Base-by-base conservation (phyloP, 139 green algal genomes). In the Chlamydomonas eustigma region DNA sequence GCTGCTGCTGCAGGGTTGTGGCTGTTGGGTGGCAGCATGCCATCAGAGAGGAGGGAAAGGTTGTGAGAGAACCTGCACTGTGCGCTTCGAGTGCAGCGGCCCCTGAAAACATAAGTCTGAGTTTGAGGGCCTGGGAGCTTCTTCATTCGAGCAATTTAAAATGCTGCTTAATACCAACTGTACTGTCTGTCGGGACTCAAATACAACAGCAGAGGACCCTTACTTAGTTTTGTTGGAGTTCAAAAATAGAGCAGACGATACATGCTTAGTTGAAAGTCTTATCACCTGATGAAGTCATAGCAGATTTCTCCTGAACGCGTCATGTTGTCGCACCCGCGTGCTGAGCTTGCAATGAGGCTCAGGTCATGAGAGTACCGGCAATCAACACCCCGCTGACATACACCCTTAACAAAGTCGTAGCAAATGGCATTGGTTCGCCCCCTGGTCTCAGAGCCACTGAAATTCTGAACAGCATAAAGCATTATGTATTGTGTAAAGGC, bases 381-480 rank as follows among this genome's bases (percentile, higher is more conserved):
- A 2, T 91, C 85, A 3, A 69, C 68, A 4, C 92, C 92, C 1
- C 89, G 83, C 5, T 74, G 71, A 76, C 92, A 97, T 34, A 87
- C 75, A 37, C 89, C 90, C 80, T 95, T 94, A 1, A 94, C 88
- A 81, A 94, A 95, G 77, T 97, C 92, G 76, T 94, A 97, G 87
- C 92, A 97, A 73, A 95, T 94, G 50, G 88, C 88, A 39, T 78
- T 80, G 6, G 78, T 80, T 64, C 78, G 80, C 68, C 76, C 76
- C 68, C 80, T 68, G 24, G 64, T 77, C 18, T 73, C 37, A 44
- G 39, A 39, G 2, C 71, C 71, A 24, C 33, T 68, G 28, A 44
- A 38, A 2, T 69, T 50, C 71, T 38, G 44, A 28, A 18, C 44
- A 58, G 44, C 44, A 58, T 58, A n/a, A n/a, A n/a, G n/a, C n/a